Evolutionary conservation across 768 basidiomycete genomes (phyloP).

Genomic region (Amanita brunnescens): DNA sequence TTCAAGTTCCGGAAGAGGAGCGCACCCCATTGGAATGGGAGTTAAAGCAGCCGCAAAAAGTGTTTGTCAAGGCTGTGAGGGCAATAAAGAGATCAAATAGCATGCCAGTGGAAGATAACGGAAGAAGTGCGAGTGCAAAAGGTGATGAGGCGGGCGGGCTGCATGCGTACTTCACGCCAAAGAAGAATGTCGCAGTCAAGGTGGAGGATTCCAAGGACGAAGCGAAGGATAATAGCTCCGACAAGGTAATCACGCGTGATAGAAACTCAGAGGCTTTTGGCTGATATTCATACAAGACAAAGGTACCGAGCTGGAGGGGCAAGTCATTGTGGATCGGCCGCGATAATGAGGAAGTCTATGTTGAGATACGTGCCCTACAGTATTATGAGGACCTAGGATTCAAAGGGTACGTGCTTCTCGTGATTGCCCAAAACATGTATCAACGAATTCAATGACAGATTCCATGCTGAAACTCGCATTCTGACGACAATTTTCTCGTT

Average conservation of each 20-base stretch:
- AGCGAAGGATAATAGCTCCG: slow-evolving; percentile 8
- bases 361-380: slow-evolving; percentile 78
- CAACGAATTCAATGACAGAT: slow-evolving; percentile 32
- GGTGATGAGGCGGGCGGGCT: slow-evolving; percentile 12
- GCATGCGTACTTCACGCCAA: slow-evolving; percentile 13
- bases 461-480: slow-evolving; percentile 85
- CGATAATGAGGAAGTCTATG: slow-evolving; percentile 57
- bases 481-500: slow-evolving; percentile 74
- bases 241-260: background rate
- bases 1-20: slow-evolving; percentile 50
- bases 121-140: background rate
- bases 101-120: background rate
- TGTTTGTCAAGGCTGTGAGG: slow-evolving; percentile 21
- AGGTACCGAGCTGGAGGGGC: slow-evolving; percentile 27
- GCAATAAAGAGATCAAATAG: background rate
- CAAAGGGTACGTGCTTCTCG: slow-evolving; percentile 58
- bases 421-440: background rate
- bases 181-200: slow-evolving; percentile 3
- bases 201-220: slow-evolving; percentile 8
- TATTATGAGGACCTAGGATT: slow-evolving; percentile 73
- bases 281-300: slow-evolving; percentile 7
- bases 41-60: slow-evolving; percentile 23
- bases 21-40: slow-evolving; percentile 36
- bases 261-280: background rate
- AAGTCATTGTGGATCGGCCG: slow-evolving; percentile 72